A percentile compares a stretch with the other conserved stretches of the same genome.
Evolutionary conservation across 2,329 filamentous ascomycete genomes (phyloP).

Genomic region (Aureobasidium sp.): DNA sequence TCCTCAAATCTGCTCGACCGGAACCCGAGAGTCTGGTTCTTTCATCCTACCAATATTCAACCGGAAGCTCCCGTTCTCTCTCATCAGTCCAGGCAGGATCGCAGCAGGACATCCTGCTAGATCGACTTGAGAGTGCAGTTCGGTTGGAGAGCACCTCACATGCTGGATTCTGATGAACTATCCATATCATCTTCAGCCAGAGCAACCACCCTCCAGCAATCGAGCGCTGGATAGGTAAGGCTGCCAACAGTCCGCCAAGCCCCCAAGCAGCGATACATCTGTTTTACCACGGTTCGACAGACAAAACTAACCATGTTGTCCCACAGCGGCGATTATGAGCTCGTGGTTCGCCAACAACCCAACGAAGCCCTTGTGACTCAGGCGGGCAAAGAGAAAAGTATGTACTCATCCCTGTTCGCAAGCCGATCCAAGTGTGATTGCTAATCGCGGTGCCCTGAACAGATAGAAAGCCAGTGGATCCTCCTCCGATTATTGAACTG

Average conservation of each 20-base stretch:
- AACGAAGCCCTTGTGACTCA: slow-evolving; percentile 55
- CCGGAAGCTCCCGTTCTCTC: background rate
- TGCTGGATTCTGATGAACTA: slow-evolving; percentile 13
- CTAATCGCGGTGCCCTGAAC: slow-evolving; percentile 10
- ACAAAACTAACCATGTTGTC: slow-evolving; percentile 11
- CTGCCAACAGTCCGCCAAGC: slow-evolving; percentile 10
- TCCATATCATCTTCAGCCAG: slow-evolving; percentile 12
- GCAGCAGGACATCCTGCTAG: background rate
- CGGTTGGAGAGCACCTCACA: background rate
- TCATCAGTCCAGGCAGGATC: background rate
- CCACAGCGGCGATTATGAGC: slow-evolving; percentile 45
- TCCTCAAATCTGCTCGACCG: background rate
- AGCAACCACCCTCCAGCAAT: slow-evolving; percentile 14
- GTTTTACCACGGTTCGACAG: slow-evolving; percentile 5
- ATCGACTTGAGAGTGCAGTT: background rate
- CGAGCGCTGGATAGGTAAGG: slow-evolving; percentile 15
- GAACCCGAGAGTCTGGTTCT: background rate
- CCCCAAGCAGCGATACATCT: slow-evolving; percentile 9
- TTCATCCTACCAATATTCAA: background rate
- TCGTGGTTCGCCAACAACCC: slow-evolving; percentile 58
- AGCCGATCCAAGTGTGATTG: background rate
- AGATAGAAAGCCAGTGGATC: slow-evolving; percentile 83
- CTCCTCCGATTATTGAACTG: slow-evolving; percentile 75
- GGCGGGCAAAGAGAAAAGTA: slow-evolving; percentile 68
- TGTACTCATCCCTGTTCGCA: slow-evolving; percentile 6